Conservation (phyloP, 1,284 basidiomycete genomes). For the Leccinum subrobustum region DNA sequence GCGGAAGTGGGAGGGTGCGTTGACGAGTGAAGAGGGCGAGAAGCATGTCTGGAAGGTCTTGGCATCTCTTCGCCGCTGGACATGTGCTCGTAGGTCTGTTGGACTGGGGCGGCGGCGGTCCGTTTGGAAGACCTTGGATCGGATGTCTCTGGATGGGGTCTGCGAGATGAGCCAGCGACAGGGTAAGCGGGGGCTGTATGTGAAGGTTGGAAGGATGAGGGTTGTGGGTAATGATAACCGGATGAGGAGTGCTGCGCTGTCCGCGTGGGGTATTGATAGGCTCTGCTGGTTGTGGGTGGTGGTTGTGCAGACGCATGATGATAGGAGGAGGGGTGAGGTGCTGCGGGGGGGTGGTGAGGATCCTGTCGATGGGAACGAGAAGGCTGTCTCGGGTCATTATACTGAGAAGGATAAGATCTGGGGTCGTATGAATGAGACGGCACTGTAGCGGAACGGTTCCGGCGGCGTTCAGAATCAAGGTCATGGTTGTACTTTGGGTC, state of each 20-base stretch:
- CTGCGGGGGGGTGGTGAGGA: constrained; percentile 22
- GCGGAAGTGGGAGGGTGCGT: constrained; percentile 25
- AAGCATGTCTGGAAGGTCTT: constrained; percentile 24
- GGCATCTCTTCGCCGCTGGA: constrained; percentile 25
- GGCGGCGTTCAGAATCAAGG: constrained; percentile 29
- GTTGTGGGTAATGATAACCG: constrained; percentile 29
- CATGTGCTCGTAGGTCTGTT: constrained; percentile 24
- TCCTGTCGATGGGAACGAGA: constrained; percentile 30
- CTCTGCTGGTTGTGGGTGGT: constrained; percentile 27
- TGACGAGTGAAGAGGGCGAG: constrained; percentile 25
- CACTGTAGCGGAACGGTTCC: constrained; percentile 31
- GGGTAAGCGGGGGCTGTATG: constrained; percentile 20
- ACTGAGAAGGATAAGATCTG: constrained; percentile 19
- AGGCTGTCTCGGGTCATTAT: constrained; percentile 26
- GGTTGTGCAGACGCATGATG: constrained; percentile 21
- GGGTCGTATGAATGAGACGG: constrained; percentile 26
- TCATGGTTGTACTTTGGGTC: constrained; percentile 25
- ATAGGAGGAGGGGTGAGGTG: constrained; percentile 22
- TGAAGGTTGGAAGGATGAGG: constrained; percentile 26
- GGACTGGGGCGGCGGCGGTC: constrained; percentile 9
- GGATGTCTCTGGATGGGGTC: constrained; percentile 25
- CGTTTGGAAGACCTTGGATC: constrained; percentile 26
- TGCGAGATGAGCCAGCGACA: constrained; percentile 29
- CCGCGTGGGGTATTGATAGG: constrained; percentile 32
- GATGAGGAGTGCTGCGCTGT: constrained; percentile 28